Base-by-base conservation (phyloP, 345 rosid species). In the Eucalyptus pauciflora region DNA sequence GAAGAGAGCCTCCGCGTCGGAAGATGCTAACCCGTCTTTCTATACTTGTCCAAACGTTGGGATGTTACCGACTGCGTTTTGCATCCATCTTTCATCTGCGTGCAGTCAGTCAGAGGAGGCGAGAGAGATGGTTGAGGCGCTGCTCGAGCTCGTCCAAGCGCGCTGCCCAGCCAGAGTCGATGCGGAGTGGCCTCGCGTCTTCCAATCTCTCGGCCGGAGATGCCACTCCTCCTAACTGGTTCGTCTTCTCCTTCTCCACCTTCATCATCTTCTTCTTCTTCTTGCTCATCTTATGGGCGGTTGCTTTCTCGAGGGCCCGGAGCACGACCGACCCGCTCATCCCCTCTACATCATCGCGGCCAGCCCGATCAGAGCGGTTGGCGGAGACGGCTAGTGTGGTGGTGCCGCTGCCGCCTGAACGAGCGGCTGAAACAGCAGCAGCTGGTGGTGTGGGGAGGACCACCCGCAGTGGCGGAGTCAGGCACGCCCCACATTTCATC, bases 241-340 rank as follows among this genome's bases (percentile, higher is more conserved):
- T 45, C 20, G 88, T 87, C 22, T 15, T 51, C 88, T 87, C 88
- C n/a, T 11, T 24, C 81, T 64, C 56, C 31, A 22, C 17, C 52
- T 13, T 4, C 79, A 43, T 90, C 87, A 56, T 92, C 87, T 88
- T 93, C 87, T 90, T 90, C 86, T 83, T 90, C 87, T 83, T 89
- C 7, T 81, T 51, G 86, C 89, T 93, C 89, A 86, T 92, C 91
- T 89, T 94, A 92, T 91, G 90, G 86, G 93, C 93, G 22, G 93
- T 90, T 79, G 95, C 96, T 91, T 91, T 94, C 90, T 94, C 94
- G 91, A 95, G 87, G 86, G 96, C 96, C 94, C 93, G 89, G 13
- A 95, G 94, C 92, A 95, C 96, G 56, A 92, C 96, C 22, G 94
- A 89, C 56, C 95, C 96, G 46, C 91, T 93, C 5, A 95, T 91